Evolutionary conservation across 768 basidiomycete species (phyloP).

Genomic region (Phaeotremella fagi): DNA sequence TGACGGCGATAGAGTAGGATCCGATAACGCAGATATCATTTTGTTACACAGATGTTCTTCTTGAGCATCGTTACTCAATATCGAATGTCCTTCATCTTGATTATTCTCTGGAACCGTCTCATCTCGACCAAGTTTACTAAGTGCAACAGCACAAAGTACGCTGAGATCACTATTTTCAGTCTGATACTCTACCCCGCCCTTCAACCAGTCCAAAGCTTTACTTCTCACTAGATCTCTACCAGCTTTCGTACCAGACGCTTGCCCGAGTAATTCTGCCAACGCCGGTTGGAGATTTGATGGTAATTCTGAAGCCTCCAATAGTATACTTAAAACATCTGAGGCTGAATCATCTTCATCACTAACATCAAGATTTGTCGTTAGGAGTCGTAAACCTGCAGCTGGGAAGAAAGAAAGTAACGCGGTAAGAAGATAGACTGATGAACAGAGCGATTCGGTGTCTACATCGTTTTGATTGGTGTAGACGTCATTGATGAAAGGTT

Average conservation of each 20-base stretch:
- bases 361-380: conserved; percentile 6
- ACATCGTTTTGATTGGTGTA: neutral
- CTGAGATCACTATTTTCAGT: conserved; percentile 49
- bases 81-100: neutral
- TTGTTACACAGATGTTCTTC: conserved; percentile 55
- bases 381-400: conserved; percentile 3
- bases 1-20: conserved; percentile 47
- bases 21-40: conserved; percentile 53
- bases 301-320: conserved; percentile 65
- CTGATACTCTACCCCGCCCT: conserved; percentile 52
- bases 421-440: conserved; percentile 19
- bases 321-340: conserved; percentile 19
- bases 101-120: conserved; percentile 34
- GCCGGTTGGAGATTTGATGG: conserved; percentile 55
- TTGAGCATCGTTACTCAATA: conserved; percentile 11
- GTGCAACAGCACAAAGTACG: conserved; percentile 65
- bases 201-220: conserved; percentile 64
- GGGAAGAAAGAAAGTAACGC: conserved; percentile 27
- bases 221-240: conserved; percentile 62
- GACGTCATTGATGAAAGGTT: conserved; percentile 12
- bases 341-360: neutral
- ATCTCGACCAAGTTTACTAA: conserved; percentile 69
- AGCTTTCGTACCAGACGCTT: conserved; percentile 68
- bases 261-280: conserved; percentile 68
- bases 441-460: conserved; percentile 15